Base-by-base conservation (phyloP, 2,329 filamentous ascomycete genomes). In the Penicillium digitatum region DNA sequence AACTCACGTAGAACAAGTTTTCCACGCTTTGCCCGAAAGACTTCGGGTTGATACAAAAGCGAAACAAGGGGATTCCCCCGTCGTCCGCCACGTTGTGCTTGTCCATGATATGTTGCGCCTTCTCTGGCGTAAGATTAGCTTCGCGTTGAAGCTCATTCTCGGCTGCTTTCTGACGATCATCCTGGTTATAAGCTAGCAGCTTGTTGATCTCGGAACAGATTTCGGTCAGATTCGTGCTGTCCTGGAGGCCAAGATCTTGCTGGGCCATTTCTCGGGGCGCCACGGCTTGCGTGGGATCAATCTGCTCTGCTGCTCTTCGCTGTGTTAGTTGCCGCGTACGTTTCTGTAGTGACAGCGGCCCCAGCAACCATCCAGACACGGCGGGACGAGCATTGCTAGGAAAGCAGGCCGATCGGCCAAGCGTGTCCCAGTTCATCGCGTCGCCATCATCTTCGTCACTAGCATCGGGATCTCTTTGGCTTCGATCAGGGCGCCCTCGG, bases 1-100 rank as follows among this genome's bases (percentile, higher is more conserved):
- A 99, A 69, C 90, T 95, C 63, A 96, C 84, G 70, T 97, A 97
- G 73, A 99, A 99, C 65, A 99, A 79, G 66, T 99, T 99, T 71
- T 99, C 94, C 7, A 99, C 86, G 0, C 91, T 96, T 73, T 99
- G 94, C 0, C 90, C 90, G 66, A 97, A 99, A 0, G 90, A 95
- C 37, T 78, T 78, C 0, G 94, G 94, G 64, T 99, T 96, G 60
- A 97, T 82, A 38, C 91, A 89, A 63, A 96, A 97, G 49, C 88
- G 85, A 71, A 96, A 87, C 12, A 96, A 75, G 47, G 89, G 85
- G 3, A 96, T 82, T 16, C 89, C 89, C 1, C 86, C 86, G 2
- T 85, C 85, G 18, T 81, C 79, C 12, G 85, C 81, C 14, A 96
- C 76, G 2, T 86, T 82, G 64, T 88, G 76, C 52, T 82, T 78